Evolutionary conservation across 441 rosid species (phyloP), one percentile per base, ranked within the genome.

Genomic region (Euphorbia corollata): DNA sequence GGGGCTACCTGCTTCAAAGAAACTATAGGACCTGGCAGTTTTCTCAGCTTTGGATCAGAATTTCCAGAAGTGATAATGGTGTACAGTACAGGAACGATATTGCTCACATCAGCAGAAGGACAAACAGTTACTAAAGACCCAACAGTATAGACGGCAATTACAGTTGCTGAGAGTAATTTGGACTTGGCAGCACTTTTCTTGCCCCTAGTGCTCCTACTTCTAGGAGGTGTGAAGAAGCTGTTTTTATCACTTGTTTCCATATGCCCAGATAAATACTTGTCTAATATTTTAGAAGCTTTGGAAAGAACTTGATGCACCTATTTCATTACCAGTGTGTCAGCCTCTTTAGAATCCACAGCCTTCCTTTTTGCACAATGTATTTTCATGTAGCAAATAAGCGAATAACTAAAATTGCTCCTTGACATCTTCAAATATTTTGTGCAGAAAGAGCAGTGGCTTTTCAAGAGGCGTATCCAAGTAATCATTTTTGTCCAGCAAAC

Each of bases 11-110:
- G 87, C 79, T 86, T 89, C 73, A 86, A 65, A 76, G 87, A 83
- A 73, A 79, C 77, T 62, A 75, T 62, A 71, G 85, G 77, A 59
- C 81, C 82, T 16, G 89, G 87, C 72, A 91, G 62, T 75, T 78
- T 86, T 64, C 82, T 84, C 77, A 84, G 75, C 74, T 89, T 89
- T 27, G 86, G 78, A 71, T 84, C 85, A 45, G 87, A 71, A 75
- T 81, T 79, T 73, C 87, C 89, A 5, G 96, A 93, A 68, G 97
- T 89, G 68, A 91, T 85, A 59, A 93, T 82, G 62, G 89, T 81
- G 77, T 89, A 83, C 64, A 93, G 79, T 62, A 85, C 51, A 58
- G 96, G 95, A 76, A 87, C 75, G 64, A 86, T 76, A 36, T 80
- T 59, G 77, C 84, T 79, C 70, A 81, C 78, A 77, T 93, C 92